Conservation (phyloP, 345 rosid genomes). For the Linum usitatissimum region DNA sequence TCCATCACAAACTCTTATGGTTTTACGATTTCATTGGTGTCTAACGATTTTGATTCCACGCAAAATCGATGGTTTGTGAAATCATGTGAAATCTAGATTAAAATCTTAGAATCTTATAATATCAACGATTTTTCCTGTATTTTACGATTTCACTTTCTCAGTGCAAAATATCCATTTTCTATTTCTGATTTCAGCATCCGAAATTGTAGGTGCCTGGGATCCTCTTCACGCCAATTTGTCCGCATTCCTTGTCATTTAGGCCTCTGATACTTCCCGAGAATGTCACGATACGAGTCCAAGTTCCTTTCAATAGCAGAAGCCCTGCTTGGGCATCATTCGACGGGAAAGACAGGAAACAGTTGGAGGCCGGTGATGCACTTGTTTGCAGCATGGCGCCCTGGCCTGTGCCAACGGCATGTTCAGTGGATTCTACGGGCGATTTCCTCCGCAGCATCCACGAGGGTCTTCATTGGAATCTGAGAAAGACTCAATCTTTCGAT, state of each 20-base stretch:
- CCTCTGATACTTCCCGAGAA: constrained; percentile 94
- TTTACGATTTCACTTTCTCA: not conserved
- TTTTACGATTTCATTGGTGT: too few relatives aligned
- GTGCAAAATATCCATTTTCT: too few relatives aligned
- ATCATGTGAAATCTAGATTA: too few relatives aligned
- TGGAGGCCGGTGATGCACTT: constrained; percentile 83
- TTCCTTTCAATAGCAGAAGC: constrained; percentile 86
- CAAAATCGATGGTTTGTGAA: too few relatives aligned
- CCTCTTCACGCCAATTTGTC: constrained; percentile 95
- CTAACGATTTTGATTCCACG: too few relatives aligned
- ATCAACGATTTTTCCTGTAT: not conserved
- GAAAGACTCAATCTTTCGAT: constrained; percentile 76
- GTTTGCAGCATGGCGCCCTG: constrained; percentile 97
- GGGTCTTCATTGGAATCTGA: constrained; percentile 91
- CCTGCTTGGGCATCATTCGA: constrained; percentile 96
- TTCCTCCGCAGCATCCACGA: constrained; percentile 90
- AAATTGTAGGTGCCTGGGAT: constrained; percentile 81
- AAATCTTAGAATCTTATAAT: too few relatives aligned
- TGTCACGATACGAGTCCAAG: constrained; percentile 74
- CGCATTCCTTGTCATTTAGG: constrained; percentile 91
- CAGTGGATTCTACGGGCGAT: constrained; percentile 69
- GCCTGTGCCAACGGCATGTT: constrained; percentile 96
- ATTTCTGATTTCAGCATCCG: not conserved
- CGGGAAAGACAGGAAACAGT: constrained; percentile 78
- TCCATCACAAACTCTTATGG: not conserved